Evolutionary conservation across 2,329 filamentous ascomycete genomes (phyloP), one percentile per base, ranked within the genome.

Genomic region (Xylaria sp.): DNA sequence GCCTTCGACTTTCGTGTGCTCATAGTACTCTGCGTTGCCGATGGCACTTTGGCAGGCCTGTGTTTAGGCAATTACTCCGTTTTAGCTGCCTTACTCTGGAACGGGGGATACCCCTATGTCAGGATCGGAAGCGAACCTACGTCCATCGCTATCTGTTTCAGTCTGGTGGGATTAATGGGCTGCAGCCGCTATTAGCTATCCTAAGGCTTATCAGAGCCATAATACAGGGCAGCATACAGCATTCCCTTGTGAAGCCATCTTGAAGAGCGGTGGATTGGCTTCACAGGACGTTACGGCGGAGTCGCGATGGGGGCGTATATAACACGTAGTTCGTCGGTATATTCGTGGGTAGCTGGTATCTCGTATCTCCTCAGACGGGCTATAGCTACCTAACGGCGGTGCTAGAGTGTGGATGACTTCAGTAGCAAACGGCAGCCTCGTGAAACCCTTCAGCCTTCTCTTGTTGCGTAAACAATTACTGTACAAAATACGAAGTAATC

Each of bases 41-140:
- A 97, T 84, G 55, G 91, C 89, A 63, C 81, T 82, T 69, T 90
- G 86, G 80, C 92, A 96, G 64, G 91, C 92, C 92, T 96, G 52
- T 65, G 49, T 65, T 57, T 48, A 44, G 45, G n/a, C n/a, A n/a
- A n/a, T n/a, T n/a, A n/a, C n/a, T 50, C 26, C 53, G 54, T 52
- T 19, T 65, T 65, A 65, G 59, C 44, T 56, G 41, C 39, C 39
- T 46, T 39, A 19, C 18, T 42, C 39, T 22, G 18, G 24, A 34
- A 45, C 34, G 11, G 9, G 24, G 56, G 42, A 42, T n/a, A n/a
- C 24, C 49, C 45, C 38, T 42, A 26, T 19, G 48, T 17, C 50
- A 52, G 53, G 43, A 26, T 38, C 40, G 29, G 24, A 49, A 51
- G 22, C 47, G 48, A 56, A 77, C 84, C 68, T 82, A 93, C 90